phyloP scores from a whole-genome alignment of 2,329 filamentous ascomycete species.

The Fusarium protoensiforme region DNA sequence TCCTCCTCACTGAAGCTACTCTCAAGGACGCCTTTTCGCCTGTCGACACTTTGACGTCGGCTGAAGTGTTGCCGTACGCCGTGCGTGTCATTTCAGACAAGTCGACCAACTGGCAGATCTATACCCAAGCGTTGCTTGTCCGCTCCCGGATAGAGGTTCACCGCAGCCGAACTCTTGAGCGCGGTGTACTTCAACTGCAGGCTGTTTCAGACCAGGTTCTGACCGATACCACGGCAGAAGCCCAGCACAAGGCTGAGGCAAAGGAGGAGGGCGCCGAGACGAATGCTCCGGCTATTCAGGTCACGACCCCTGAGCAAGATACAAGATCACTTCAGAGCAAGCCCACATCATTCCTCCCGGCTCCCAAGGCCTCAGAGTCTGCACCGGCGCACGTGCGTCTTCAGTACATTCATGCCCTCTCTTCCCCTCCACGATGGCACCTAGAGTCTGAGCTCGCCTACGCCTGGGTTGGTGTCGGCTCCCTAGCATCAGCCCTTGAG shows the following conservation, averaged over 20 bases:
- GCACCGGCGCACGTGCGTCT: conserved; percentile 82
- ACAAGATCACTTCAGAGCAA: conserved; percentile 47
- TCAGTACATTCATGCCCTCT: conserved; percentile 84
- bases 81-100: conserved; percentile 88
- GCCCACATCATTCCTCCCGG: conserved; percentile 84
- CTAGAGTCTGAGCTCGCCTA: conserved; percentile 92
- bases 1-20: conserved; percentile 86
- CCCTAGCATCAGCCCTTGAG: conserved; percentile 88
- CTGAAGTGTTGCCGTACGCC: conserved; percentile 93
- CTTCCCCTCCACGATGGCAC: conserved; percentile 90
- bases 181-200: conserved; percentile 91
- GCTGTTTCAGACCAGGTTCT: conserved; percentile 96
- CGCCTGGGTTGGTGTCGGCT: conserved; percentile 91
- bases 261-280: conserved; percentile 41
- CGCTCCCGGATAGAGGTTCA: conserved; percentile 91
- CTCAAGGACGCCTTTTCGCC: conserved; percentile 90
- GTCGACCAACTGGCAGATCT: conserved; percentile 97
- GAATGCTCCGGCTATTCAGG: conserved; percentile 58
- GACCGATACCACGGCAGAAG: conserved; percentile 73
- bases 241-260: conserved; percentile 41
- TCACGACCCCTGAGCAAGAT: conserved; percentile 53
- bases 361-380: conserved; percentile 78
- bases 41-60: conserved; percentile 85
- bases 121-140: conserved; percentile 91
- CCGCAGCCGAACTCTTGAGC: conserved; percentile 85